Evolutionary conservation across 2,329 filamentous ascomycete species (phyloP), one percentile per base, ranked within the genome.

Genomic region (Coniochaeta ligniaria): DNA sequence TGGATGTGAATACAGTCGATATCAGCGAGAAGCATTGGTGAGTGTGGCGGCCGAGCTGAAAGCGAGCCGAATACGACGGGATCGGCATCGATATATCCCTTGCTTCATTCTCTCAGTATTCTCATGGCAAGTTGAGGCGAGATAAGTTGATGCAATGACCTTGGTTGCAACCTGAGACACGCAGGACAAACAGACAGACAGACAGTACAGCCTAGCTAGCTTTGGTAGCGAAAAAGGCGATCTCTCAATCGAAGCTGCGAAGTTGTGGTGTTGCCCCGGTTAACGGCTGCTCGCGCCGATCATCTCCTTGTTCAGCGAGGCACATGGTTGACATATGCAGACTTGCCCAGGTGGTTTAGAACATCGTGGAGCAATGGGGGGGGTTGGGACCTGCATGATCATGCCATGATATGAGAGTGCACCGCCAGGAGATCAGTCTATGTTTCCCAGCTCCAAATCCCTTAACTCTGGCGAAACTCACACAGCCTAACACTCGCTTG

Each of bases 1-100:
- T 90, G 1, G 85, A 92, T 69, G 85, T 91, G 1, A 84, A 92
- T 67, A 69, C 75, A 2, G 88, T 91, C 1, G 73, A 83, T 0
- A 91, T 92, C 66, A 75, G 75, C 2, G 88, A 89, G 74, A 78
- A 80, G 71, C 87, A 91, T 73, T 91, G 88, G 88, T 86, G 73
- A 64, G 24, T 7, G 33, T 11, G 20, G 38, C 47, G 16, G 47
- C 17, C 36, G 38, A 31, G 35, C 12, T 36, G 35, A 36, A 36
- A 36, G 35, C 35, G 35, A 36, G 35, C 38, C 11, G 38, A 7
- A 20, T 17, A 41, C 26, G 43, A 3, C 35, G 12, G 12, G 45
- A 43, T 22, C 36, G 12, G 17, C n/a, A 31, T 52, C 47, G 47
- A 31, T 26, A 28, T 52, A 31, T 52, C 31, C 22, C 43, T 2